Evolutionary conservation across 2,329 filamentous ascomycete genomes (phyloP), one percentile per base, ranked within the genome.

Genomic region (Nigrospora oryzae): DNA sequence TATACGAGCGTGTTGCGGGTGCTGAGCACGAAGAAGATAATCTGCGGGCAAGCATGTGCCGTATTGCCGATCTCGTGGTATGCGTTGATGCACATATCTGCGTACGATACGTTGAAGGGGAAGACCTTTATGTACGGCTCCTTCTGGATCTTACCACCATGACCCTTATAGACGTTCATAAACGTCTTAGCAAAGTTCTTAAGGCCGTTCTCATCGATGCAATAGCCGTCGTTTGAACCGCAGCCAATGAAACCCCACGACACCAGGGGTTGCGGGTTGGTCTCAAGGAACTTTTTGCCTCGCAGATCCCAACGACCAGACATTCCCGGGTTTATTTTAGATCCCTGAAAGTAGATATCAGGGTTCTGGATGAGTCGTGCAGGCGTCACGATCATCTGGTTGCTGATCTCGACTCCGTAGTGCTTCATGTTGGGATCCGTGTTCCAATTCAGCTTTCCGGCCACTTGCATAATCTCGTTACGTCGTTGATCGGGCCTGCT

Each of bases 291-390:
- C 61, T 84, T 83, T 64, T 88, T 89, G 30, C 81, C 82, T 36
- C 88, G 81, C 11, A 97, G 71, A 61, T 95, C 87, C 93, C 93
- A 98, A 19, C 89, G 83, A 32, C 91, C 93, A 30, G 66, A 63
- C 15, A 74, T 77, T 16, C 78, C 74, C 2, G 88, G 86, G 45
- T 83, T 79, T 5, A 71, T 67, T 15, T 69, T 67, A 23, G 68
- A 73, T 2, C 68, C 73, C 2, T 67, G 78, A 56, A 89, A 96
- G 36, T 80, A 69, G 11, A 97, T 77, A 23, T 76, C 72, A 0
- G 93, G 91, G 4, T 82, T 75, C 0, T 74, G 70, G 0, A 98
- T 69, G 1, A 96, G 60, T 3, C 83, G 79, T 16, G 84, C 91
- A 44, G 85, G 77, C 1, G 83, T 82, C 48, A 67, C 70, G 4